A percentile compares a stretch with the other conserved stretches of the same genome.
Evolutionary conservation across 1,139 yeast species (phyloP).

Genomic region (Hyphopichia wangnamkhiaoensis): DNA sequence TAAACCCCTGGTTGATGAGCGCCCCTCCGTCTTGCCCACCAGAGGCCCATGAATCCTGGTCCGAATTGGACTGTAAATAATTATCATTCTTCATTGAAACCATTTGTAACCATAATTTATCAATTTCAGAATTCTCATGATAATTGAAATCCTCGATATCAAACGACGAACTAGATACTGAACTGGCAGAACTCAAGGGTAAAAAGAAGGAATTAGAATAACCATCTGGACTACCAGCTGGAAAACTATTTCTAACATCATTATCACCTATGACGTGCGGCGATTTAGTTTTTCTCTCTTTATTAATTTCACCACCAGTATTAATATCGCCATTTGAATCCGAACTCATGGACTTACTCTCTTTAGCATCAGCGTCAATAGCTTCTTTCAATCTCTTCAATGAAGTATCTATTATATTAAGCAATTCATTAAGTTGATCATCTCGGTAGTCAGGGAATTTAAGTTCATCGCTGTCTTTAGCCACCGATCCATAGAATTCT

Average conservation of each 20-base stretch:
- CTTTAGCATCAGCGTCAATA: constrained; percentile 1
- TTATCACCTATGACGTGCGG: too few relatives aligned
- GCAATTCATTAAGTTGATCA: constrained; percentile 6
- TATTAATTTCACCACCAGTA: too few relatives aligned
- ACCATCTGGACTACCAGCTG: background rate
- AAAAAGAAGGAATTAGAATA: background rate
- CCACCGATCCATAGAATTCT: constrained; percentile 6
- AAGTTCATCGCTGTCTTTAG: constrained; percentile 5
- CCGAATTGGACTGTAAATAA: too few relatives aligned
- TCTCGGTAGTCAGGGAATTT: constrained; percentile 1
- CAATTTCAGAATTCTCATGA: constrained; percentile 34
- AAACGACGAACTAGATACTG: constrained; percentile 2
- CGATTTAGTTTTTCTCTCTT: too few relatives aligned
- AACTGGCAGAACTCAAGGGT: background rate
- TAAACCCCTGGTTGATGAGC: too few relatives aligned
- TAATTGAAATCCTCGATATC: constrained; percentile 20
- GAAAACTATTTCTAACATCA: too few relatives aligned
- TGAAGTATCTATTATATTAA: background rate
- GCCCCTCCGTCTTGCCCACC: too few relatives aligned
- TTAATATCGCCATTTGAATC: too few relatives aligned
- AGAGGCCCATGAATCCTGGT: too few relatives aligned
- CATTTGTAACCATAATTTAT: constrained; percentile 40
- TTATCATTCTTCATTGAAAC: constrained; percentile 23
- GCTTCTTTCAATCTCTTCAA: constrained; percentile 2
- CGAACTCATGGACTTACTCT: too few relatives aligned